These are phyloP conservation scores for Candida verbasci DNA, from an alignment of 805 yeast genomes.

Conservation along the genomic window DNA sequence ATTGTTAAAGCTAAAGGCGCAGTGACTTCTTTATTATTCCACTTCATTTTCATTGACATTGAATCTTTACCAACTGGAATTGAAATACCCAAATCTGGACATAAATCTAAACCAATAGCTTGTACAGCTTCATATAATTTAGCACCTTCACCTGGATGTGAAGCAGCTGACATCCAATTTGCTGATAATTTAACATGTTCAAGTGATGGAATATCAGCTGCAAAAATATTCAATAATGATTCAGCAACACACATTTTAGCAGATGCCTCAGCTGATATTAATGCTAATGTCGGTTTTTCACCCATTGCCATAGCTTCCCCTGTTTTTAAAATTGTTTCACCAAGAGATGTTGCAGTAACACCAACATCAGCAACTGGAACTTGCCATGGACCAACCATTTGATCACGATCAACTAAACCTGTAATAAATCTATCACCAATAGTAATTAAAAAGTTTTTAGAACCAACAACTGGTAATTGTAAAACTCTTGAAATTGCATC, in stretches of 20 bases:
- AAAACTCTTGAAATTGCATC: slow-evolving; percentile 81
- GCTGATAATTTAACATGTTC: slow-evolving; percentile 84
- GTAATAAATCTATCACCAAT: slow-evolving; percentile 98
- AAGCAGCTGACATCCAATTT: slow-evolving; percentile 98
- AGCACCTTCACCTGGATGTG: slow-evolving; percentile 92
- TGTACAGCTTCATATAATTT: slow-evolving; percentile 94
- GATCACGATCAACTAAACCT: slow-evolving; percentile 95
- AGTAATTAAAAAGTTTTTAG: slow-evolving; percentile 92
- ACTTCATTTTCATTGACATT: slow-evolving; percentile 98
- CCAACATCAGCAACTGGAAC: slow-evolving; percentile 98
- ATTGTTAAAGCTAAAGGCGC: slow-evolving; percentile 91
- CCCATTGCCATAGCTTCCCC: slow-evolving; percentile 99
- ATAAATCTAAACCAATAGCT: slow-evolving; percentile 89
- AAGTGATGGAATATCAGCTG: slow-evolving; percentile 79
- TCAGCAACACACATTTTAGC: slow-evolving; percentile 97
- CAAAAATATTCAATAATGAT: slow-evolving; percentile 79
- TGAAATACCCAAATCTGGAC: slow-evolving; percentile 86
- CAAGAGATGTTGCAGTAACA: slow-evolving; percentile 87
- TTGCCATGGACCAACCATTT: slow-evolving; percentile 99
- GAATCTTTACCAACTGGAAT: slow-evolving; percentile 99
- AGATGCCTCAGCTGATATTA: slow-evolving; percentile 83
- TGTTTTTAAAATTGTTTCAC: slow-evolving; percentile 62
- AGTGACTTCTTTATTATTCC: slow-evolving; percentile 89
- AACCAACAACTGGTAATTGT: slow-evolving; percentile 89
- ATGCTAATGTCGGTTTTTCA: slow-evolving; percentile 87